Evolutionary conservation across 2,329 filamentous ascomycete species (phyloP), one percentile per base, ranked within the genome.

Genomic region (Fusarium foetens): DNA sequence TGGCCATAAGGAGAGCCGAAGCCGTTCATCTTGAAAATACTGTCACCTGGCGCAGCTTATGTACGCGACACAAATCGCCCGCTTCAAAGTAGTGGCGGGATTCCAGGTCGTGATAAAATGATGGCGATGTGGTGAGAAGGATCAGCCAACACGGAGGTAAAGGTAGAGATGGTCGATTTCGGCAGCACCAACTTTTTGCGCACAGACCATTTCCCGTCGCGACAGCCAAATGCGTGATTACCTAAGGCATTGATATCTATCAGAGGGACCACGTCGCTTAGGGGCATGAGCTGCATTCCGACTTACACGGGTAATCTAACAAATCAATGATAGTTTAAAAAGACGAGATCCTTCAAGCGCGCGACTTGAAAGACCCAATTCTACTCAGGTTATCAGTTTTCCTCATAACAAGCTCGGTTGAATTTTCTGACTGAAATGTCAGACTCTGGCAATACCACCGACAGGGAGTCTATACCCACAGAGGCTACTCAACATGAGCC

Each of bases 11-110:
- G 81, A 76, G 83, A 84, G 63, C 84, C 84, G 74, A 84, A 84
- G 67, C 87, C 88, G 80, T 89, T 92, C 89, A 93, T 93, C 68
- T 80, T 80, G 48, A 25, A 25, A 27, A 52, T 25, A 21, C n/a
- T 53, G 14, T 52, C 41, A 38, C 27, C 27, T 17, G 31, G 31
- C 17, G 16, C 29, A 42, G 33, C 17, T 4, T 48, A 38, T 19
- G 31, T 41, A 68, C 57, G 59, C 68, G 73, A 63, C 65, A 59
- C 54, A 51, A 58, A 31, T 33, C 36, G 33, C 42, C 21, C 16
- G 25, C 33, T 42, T 43, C 31, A 49, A 14, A 23, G 14, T 36
- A 23, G 49, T 25, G 43, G n/a, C 38, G 42, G 43, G 55, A 38
- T 68, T 33, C 33, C 31, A 43, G 42, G 35, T 43, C 21, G 36